phyloP scores from a whole-genome alignment of 768 basidiomycete species.

The Leccinum imitatum region DNA sequence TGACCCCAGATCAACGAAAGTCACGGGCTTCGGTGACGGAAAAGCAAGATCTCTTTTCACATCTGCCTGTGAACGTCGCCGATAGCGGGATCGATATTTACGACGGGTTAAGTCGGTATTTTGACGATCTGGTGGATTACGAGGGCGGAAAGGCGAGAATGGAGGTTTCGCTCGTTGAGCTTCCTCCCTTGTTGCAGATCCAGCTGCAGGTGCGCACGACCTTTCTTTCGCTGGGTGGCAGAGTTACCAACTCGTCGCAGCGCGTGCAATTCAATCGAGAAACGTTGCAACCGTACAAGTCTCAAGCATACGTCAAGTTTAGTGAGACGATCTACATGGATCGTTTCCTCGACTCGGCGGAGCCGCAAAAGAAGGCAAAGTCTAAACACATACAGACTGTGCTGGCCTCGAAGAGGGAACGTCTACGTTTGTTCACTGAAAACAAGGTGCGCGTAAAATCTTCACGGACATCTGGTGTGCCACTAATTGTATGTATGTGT shows the following conservation, averaged over 20 bases:
- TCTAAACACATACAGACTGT: constrained; percentile 70
- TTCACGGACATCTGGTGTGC: neutral
- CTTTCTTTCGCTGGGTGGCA: neutral
- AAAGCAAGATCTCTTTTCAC: constrained; percentile 91
- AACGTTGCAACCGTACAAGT: constrained; percentile 90
- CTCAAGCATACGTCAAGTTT: constrained; percentile 93
- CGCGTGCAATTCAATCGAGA: constrained; percentile 94
- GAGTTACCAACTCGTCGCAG: constrained; percentile 39
- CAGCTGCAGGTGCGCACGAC: constrained; percentile 77
- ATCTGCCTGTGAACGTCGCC: constrained; percentile 89
- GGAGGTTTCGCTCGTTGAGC: constrained; percentile 81
- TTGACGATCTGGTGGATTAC: constrained; percentile 85
- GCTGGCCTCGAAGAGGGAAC: constrained; percentile 62
- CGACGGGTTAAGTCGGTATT: constrained; percentile 89
- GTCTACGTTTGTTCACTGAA: constrained; percentile 64
- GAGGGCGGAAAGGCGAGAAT: constrained; percentile 85
- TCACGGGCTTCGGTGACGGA: constrained; percentile 66
- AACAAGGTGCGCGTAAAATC: constrained; percentile 56
- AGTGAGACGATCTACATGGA: constrained; percentile 86
- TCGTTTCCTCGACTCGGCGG: constrained; percentile 80
- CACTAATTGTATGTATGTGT: constrained; percentile 25
- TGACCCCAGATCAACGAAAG: constrained; percentile 38
- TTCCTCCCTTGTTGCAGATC: constrained; percentile 90
- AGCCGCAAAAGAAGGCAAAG: constrained; percentile 65
- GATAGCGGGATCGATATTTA: constrained; percentile 90